Evolutionary conservation across 1,284 basidiomycete genomes (phyloP).

Genomic region (Cystobasidium pallidum): DNA sequence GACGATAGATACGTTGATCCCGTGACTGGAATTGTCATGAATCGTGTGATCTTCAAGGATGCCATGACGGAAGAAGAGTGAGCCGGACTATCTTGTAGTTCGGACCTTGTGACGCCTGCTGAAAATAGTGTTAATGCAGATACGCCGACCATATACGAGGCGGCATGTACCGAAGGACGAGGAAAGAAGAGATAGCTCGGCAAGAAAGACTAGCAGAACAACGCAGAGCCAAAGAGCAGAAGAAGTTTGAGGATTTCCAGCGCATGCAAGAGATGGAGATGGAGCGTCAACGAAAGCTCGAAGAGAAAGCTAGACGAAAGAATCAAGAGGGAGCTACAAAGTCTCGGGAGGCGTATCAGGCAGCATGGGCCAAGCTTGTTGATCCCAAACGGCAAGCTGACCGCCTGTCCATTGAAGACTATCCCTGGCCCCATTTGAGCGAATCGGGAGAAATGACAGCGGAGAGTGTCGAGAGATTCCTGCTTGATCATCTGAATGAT

Average conservation of each 20-base stretch:
- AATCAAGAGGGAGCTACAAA: conserved; percentile 32
- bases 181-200: conserved; percentile 44
- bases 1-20: conserved; percentile 39
- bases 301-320: conserved; percentile 35
- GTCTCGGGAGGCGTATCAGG: conserved; percentile 38
- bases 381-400: conserved; percentile 28
- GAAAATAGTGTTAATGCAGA: too few relatives aligned
- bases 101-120: too few relatives aligned
- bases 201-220: conserved; percentile 29
- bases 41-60: conserved; percentile 42
- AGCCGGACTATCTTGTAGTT: not conserved
- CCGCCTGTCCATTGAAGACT: conserved; percentile 22
- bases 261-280: conserved; percentile 36
- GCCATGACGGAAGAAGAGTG: conserved; percentile 45
- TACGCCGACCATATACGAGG: conserved; percentile 44
- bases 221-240: conserved; percentile 27
- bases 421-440: conserved; percentile 45
- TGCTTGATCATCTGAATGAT: conserved; percentile 34
- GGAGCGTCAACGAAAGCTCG: conserved; percentile 36
- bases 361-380: conserved; percentile 42
- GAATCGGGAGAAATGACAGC: conserved; percentile 31
- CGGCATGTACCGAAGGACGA: conserved; percentile 44
- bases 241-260: conserved; percentile 29
- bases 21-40: conserved; percentile 35
- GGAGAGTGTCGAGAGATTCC: conserved; percentile 29